Percentiles rank a stretch among this genome's conserved stretches.
phyloP scores from a whole-genome alignment of 306 rosid species.

The Castanea crenata region DNA sequence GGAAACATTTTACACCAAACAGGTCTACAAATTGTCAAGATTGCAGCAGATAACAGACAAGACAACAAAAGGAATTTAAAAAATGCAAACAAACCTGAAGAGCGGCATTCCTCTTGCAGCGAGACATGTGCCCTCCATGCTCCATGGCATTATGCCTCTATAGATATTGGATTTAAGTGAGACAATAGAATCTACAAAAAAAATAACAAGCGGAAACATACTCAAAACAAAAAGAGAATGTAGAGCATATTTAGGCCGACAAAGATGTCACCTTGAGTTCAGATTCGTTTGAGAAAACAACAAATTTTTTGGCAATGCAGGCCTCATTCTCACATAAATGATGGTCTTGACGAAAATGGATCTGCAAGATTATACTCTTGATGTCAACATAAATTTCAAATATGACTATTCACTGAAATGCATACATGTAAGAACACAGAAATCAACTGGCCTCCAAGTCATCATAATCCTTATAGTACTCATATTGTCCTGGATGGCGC shows the following conservation, averaged over 20 bases:
- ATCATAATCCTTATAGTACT: conserved; percentile 48
- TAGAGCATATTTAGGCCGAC: neutral
- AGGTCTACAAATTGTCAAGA: neutral
- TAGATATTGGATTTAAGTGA: neutral
- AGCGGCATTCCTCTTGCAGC: neutral
- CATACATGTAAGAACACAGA: neutral
- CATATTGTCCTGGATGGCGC: conserved; percentile 50
- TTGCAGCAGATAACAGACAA: neutral
- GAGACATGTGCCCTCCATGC: conserved; percentile 3
- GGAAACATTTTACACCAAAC: neutral
- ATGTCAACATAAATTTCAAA: neutral
- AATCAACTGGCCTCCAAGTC: conserved; percentile 53
- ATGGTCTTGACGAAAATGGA: conserved; percentile 54
- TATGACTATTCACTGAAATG: neutral
- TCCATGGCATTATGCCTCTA: conserved; percentile 14
- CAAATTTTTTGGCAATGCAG: conserved; percentile 53
- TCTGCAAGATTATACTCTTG: conserved; percentile 24
- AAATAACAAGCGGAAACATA: neutral
- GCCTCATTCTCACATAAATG: conserved; percentile 55
- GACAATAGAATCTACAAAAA: neutral
- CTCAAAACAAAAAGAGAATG: neutral
- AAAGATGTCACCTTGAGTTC: conserved; percentile 52
- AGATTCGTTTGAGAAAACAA: conserved; percentile 48
- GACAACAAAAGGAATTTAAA: neutral
- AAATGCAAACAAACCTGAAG: neutral